Conservation (phyloP, 768 basidiomycete species). For the Postia placenta region DNA sequence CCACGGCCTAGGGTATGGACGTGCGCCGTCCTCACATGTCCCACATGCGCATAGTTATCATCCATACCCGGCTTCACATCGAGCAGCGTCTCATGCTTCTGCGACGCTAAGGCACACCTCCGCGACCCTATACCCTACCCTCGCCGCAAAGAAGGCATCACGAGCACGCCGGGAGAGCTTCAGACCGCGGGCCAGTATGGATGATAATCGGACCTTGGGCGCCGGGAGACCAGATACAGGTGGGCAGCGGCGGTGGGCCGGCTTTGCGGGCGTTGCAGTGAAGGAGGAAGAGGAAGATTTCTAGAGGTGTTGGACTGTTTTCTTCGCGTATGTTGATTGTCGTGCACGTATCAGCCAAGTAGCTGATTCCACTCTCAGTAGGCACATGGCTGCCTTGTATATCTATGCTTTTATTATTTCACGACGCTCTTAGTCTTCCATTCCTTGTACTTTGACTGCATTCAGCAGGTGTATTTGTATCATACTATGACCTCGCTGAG, state of each 20-base stretch:
- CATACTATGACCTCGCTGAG: too few species aligned
- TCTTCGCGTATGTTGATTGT: not conserved
- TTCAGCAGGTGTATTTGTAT: too few species aligned
- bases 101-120: conserved; percentile 15
- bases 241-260: conserved; percentile 18
- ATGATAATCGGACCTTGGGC: conserved; percentile 27
- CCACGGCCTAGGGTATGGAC: conserved; percentile 51
- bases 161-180: conserved; percentile 72
- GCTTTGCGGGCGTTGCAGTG: conserved; percentile 23
- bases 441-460: too few species aligned
- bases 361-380: not conserved
- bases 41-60: conserved; percentile 18
- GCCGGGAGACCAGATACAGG: conserved; percentile 2
- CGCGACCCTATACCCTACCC: conserved; percentile 15
- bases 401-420: not conserved
- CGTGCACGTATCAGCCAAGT: not conserved
- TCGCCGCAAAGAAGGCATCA: conserved; percentile 40
- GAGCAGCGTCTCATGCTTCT: conserved; percentile 14
- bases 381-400: not conserved
- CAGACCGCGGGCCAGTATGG: conserved; percentile 72
- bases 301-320: conserved; percentile 6
- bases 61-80: conserved; percentile 13
- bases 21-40: conserved; percentile 29
- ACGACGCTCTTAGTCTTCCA: too few species aligned
- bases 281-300: conserved; percentile 27